These are phyloP conservation scores for Phytopythium ostracodes DNA, from an alignment of 352 stramenopile genomes.

Conservation along the genomic window DNA sequence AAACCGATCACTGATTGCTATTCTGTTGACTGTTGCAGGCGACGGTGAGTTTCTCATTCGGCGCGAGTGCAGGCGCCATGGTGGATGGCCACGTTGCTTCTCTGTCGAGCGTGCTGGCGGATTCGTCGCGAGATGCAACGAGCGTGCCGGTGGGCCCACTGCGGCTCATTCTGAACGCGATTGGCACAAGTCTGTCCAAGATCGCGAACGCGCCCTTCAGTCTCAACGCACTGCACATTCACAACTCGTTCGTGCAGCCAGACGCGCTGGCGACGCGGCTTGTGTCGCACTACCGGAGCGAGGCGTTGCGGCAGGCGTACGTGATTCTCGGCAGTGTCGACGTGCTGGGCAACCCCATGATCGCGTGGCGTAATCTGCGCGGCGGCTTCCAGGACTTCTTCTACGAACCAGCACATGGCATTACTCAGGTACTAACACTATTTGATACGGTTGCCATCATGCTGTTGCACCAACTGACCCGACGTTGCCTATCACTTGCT, in stretches of 20 bases:
- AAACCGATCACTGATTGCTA: not conserved
- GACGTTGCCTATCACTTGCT: not conserved
- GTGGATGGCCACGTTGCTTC: conserved; percentile 47
- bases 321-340: conserved; percentile 87
- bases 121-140: conserved; percentile 26
- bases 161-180: conserved; percentile 82
- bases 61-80: conserved; percentile 58
- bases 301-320: conserved; percentile 85
- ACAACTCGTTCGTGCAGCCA: conserved; percentile 82
- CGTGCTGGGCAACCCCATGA: conserved; percentile 86
- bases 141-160: conserved; percentile 68
- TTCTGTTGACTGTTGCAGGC: conserved; percentile 21
- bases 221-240: conserved; percentile 68
- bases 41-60: conserved; percentile 84
- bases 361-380: conserved; percentile 83
- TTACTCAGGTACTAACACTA: conserved; percentile 43
- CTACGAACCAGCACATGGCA: conserved; percentile 72
- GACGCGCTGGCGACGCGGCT: conserved; percentile 64
- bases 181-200: conserved; percentile 84
- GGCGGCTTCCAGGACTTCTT: conserved; percentile 83
- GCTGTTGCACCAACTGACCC: not conserved
- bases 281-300: conserved; percentile 84
- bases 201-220: conserved; percentile 88
- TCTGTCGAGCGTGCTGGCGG: conserved; percentile 22
- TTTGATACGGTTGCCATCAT: not conserved